Evolutionary conservation across 2,329 filamentous ascomycete species (phyloP).

Genomic region (Pseudocercospora eumusae): DNA sequence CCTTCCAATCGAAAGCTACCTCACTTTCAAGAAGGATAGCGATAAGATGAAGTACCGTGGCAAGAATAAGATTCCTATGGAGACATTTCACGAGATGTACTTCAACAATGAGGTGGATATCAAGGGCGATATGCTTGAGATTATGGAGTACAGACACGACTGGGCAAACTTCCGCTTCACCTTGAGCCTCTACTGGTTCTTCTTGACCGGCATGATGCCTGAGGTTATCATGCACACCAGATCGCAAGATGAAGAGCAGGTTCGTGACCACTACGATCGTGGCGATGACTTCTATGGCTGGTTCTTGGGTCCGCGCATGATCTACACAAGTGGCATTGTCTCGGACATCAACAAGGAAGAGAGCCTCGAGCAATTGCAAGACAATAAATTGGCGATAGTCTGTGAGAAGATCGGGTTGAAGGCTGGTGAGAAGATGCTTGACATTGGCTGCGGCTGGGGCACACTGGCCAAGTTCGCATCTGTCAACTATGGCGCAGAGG

Average conservation of each 20-base stretch:
- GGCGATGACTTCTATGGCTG: constrained; percentile 98
- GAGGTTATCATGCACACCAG: constrained; percentile 92
- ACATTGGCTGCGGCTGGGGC: constrained; percentile 98
- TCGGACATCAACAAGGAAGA: constrained; percentile 85
- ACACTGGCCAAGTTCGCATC: constrained; percentile 92
- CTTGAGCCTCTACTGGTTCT: constrained; percentile 78
- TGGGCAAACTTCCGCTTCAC: constrained; percentile 97
- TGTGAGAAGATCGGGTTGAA: constrained; percentile 92
- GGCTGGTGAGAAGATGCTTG: constrained; percentile 78
- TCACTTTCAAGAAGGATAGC: constrained; percentile 69
- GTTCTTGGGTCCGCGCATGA: constrained; percentile 98
- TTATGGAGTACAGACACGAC: constrained; percentile 92
- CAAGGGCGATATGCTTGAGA: constrained; percentile 87
- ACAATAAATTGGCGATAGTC: constrained; percentile 93
- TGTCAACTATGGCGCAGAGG: constrained; percentile 82
- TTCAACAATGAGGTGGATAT: constrained; percentile 93
- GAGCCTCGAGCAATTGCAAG: constrained; percentile 89
- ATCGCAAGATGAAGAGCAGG: constrained; percentile 95
- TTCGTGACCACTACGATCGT: constrained; percentile 95
- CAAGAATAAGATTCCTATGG: constrained; percentile 79
- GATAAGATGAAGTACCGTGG: constrained; percentile 70
- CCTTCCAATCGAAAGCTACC: constrained; percentile 85
- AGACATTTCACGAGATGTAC: constrained; percentile 98
- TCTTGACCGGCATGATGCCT: constrained; percentile 82
- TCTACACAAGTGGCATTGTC: constrained; percentile 95